A percentile compares a stretch with the other conserved stretches of the same genome.
phyloP scores from a whole-genome alignment of 2,329 filamentous ascomycete genomes.

The Arthrobotrys sphaeroides region DNA sequence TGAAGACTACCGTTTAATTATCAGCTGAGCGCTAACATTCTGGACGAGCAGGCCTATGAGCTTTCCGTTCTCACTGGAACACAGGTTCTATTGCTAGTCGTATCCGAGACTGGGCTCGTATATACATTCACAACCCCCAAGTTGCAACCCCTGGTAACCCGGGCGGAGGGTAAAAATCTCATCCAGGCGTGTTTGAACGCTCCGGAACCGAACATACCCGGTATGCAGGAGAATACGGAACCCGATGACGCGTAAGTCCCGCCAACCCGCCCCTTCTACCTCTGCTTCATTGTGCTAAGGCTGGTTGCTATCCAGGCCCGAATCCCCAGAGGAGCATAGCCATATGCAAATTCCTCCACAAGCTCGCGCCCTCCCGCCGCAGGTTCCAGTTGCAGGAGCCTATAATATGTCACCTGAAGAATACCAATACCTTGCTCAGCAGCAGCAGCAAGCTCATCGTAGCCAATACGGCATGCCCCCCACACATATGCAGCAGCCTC shows the following conservation, averaged over 20 bases:
- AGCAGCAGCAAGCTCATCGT: constrained; percentile 71
- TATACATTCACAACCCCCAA: constrained; percentile 99
- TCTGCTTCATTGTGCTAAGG: neutral
- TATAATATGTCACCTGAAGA: constrained; percentile 72
- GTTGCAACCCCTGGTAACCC: constrained; percentile 95
- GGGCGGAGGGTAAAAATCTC: constrained; percentile 98
- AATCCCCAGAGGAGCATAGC: constrained; percentile 88
- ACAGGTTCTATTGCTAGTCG: constrained; percentile 93
- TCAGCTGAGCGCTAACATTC: too few species aligned
- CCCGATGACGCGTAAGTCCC: constrained; percentile 63
- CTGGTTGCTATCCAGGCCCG: constrained; percentile 67
- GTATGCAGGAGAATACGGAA: constrained; percentile 78
- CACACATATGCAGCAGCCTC: constrained; percentile 82
- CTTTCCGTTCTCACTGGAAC: constrained; percentile 96
- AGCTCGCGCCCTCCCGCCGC: constrained; percentile 68
- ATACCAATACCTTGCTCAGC: constrained; percentile 73
- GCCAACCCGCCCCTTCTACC: neutral
- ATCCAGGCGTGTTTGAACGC: constrained; percentile 99
- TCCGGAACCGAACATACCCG: constrained; percentile 81
- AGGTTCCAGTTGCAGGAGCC: constrained; percentile 71
- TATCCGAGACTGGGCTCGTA: constrained; percentile 95
- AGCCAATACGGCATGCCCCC: constrained; percentile 70
- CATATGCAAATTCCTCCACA: constrained; percentile 78
- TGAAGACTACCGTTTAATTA: too few species aligned
- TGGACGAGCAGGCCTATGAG: constrained; percentile 85